Base-by-base conservation (phyloP, 164 flowering plant species). In the Liquidambar formosana region DNA sequence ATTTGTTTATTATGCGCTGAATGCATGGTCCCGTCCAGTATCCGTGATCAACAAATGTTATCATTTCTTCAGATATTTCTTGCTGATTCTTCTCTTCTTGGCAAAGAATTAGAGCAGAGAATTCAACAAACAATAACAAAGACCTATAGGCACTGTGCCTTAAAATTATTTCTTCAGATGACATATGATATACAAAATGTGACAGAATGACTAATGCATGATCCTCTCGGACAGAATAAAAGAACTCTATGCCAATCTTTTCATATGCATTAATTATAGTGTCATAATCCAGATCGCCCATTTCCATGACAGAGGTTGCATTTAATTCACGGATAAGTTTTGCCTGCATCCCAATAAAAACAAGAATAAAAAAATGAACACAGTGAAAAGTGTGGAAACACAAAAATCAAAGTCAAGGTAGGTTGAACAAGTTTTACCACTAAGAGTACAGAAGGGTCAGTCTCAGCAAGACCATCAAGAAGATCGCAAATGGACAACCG, bases 111-210 rank as follows among this genome's bases (percentile, higher is more conserved):
- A 65, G 27, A 12, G 86, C 53, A 63, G 82, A 80, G 69, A 93
- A 91, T 44, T 85, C 86, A 76, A 96, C 72, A 79, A 90, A 96
- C 3, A 86, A 76, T 14, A 84, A 80, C 73, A 96, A 67, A 4
- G 84, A 78, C 64, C 86, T 78, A 64, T 79, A 81, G 23, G 95
- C 98, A 83, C 92, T 80, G 56, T 89, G 85, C 84, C 95, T 88
- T 63, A 93, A 72, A 38, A 85, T 84, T 60, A 87, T 15, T 23
- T 93, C 97, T 21, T 81, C 84, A 10, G 94, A 86, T 33, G 93
- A 83, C 91, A 96, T 82, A 70, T 93, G 95, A 80, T 85, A 79
- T 9, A 93, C 76, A 78, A 83, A 80, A 45, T 96, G 98, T 4
- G 98, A 90, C 65, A 96, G 64, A 66, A 96, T 70, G 27, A 92